Evolutionary conservation across 164 flowering plant genomes (phyloP).

Genomic region (Nelumbo lutea): DNA sequence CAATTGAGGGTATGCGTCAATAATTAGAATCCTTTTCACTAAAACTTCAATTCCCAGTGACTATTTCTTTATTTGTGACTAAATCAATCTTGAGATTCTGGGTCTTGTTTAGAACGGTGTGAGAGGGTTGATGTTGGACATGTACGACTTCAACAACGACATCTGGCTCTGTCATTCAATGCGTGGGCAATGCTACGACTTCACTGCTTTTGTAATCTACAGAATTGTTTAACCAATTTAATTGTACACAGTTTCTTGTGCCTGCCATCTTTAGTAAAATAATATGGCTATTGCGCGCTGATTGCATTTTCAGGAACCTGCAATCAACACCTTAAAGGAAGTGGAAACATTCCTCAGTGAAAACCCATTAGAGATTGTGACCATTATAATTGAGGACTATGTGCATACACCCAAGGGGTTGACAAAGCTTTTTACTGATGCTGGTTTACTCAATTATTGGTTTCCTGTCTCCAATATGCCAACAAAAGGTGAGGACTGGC

Average conservation of each 20-base stretch:
- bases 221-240: not conserved
- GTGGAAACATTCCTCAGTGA: conserved; percentile 78
- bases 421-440: conserved; percentile 65
- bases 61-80: not conserved
- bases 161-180: conserved; percentile 99
- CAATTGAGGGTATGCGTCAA: conserved; percentile 56
- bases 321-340: conserved; percentile 85
- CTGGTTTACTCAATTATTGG: conserved; percentile 83
- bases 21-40: conserved; percentile 4
- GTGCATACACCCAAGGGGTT: conserved; percentile 89
- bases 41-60: not conserved
- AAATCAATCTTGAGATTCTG: conserved; percentile 9
- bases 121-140: conserved; percentile 97
- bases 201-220: conserved; percentile 90
- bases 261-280: not conserved
- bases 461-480: conserved; percentile 94
- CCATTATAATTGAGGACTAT: conserved; percentile 95
- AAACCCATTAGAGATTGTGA: conserved; percentile 81
- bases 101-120: conserved; percentile 75
- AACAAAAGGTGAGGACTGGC: conserved; percentile 87
- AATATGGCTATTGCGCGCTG: conserved; percentile 1
- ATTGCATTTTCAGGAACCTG: conserved; percentile 65
- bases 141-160: conserved; percentile 86
- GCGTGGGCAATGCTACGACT: conserved; percentile 80
- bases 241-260: not conserved